A percentile compares a stretch with the other conserved stretches of the same genome.
phyloP scores from a whole-genome alignment of 768 basidiomycete species.

The Sarcodon sp. region DNA sequence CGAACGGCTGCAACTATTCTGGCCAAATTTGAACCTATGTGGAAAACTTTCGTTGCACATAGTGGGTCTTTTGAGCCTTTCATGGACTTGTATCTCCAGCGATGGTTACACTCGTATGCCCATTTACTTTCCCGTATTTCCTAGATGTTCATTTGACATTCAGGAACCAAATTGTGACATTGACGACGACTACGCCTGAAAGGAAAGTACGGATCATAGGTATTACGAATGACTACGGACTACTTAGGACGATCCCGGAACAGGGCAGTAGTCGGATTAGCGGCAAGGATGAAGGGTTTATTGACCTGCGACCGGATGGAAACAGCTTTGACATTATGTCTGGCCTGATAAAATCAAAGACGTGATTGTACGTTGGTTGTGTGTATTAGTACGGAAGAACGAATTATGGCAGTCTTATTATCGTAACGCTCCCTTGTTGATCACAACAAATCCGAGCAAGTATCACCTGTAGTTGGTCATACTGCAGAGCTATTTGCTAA shows the following conservation, averaged over 20 bases:
- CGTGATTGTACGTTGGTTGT: too few relatives aligned
- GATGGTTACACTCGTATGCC: constrained; percentile 90
- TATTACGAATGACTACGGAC: constrained; percentile 80
- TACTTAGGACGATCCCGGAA: constrained; percentile 71
- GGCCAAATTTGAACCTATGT: constrained; percentile 65
- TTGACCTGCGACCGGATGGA: constrained; percentile 93
- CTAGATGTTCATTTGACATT: background rate
- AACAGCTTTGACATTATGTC: constrained; percentile 96
- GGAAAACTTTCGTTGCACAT: constrained; percentile 54
- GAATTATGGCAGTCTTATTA: too few relatives aligned
- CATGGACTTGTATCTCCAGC: constrained; percentile 59
- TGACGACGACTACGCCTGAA: constrained; percentile 66
- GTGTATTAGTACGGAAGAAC: too few relatives aligned
- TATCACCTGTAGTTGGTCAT: too few relatives aligned
- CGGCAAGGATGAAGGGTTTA: constrained; percentile 31
- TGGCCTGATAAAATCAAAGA: constrained; percentile 59
- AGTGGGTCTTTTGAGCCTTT: constrained; percentile 73
- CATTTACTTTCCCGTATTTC: background rate
- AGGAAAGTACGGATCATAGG: constrained; percentile 64
- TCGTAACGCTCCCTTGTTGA: too few relatives aligned
- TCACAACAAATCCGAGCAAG: too few relatives aligned
- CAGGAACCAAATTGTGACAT: constrained; percentile 74
- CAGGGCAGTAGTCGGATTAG: constrained; percentile 17
- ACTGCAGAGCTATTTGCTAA: too few relatives aligned
- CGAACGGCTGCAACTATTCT: constrained; percentile 63